Conservation (phyloP, 2,329 filamentous ascomycete genomes). For the Aspergillus novofumigatus region DNA sequence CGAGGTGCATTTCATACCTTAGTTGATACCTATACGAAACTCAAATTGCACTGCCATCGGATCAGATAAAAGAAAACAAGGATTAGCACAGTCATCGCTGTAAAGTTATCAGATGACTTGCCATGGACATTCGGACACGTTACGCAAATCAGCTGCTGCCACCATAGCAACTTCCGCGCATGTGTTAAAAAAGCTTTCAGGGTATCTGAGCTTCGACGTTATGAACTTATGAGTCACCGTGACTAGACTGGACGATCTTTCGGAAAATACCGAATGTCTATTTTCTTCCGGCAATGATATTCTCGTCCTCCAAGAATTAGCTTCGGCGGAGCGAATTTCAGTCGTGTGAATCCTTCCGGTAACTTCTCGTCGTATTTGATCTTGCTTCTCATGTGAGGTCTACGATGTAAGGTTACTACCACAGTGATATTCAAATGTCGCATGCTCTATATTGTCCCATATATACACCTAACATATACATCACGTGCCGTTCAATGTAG, state of each 20-base stretch:
- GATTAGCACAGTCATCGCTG: not conserved
- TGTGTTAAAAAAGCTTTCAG: not conserved
- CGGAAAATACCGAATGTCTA: not conserved
- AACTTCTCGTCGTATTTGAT: not conserved
- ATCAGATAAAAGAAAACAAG: not conserved
- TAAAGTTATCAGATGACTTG: not conserved
- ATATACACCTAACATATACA: slow-evolving; percentile 9
- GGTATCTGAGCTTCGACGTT: not conserved
- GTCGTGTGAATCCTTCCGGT: not conserved
- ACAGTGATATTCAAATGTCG: not conserved
- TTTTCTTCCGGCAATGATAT: not conserved
- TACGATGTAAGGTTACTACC: not conserved
- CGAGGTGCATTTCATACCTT: not conserved
- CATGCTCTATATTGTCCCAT: not conserved
- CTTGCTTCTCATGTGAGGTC: not conserved
- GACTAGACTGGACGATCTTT: not conserved
- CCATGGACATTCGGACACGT: not conserved
- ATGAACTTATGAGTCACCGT: not conserved
- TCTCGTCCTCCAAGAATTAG: not conserved
- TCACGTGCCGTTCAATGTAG: slow-evolving; percentile 1
- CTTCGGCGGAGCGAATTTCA: not conserved
- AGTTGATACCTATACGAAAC: not conserved
- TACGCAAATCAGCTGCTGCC: not conserved
- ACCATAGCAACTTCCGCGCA: not conserved
- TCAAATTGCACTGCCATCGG: not conserved